These are phyloP conservation scores for Emericellopsis terricola DNA, from an alignment of 495 filamentous ascomycete species.

Conservation along the genomic window DNA sequence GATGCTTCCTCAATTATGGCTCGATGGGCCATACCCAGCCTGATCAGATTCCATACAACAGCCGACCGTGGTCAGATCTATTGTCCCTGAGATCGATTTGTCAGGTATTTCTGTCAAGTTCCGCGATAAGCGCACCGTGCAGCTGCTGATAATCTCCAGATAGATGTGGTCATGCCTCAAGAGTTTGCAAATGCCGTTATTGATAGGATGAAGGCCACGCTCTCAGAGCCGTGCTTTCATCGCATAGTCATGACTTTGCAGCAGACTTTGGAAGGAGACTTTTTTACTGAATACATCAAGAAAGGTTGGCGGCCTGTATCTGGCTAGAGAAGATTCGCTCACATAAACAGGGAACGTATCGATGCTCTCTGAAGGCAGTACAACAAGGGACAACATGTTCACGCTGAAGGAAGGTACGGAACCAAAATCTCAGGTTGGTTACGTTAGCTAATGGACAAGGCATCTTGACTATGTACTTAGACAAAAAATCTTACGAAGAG, in stretches of 20 bases:
- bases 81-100: no score
- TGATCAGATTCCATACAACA: slow-evolving; percentile 50
- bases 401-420: slow-evolving; percentile 47
- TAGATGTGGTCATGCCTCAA: background rate
- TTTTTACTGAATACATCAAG: slow-evolving; percentile 80
- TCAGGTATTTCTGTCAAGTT: slow-evolving; percentile 35
- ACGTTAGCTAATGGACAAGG: slow-evolving; percentile 25
- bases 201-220: slow-evolving; percentile 43
- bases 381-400: slow-evolving; percentile 66
- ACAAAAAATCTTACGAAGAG: slow-evolving; percentile 71
- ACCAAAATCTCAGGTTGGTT: no score
- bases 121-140: no score
- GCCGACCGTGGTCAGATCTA: slow-evolving; percentile 55
- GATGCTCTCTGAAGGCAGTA: slow-evolving; percentile 78
- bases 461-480: slow-evolving; percentile 55
- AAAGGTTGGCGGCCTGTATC: slow-evolving; percentile 30
- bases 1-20: slow-evolving; percentile 55
- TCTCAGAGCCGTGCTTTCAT: slow-evolving; percentile 39
- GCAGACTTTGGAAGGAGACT: slow-evolving; percentile 53
- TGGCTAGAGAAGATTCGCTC: background rate
- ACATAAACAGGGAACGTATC: slow-evolving; percentile 50
- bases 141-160: no score
- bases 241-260: slow-evolving; percentile 58
- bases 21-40: slow-evolving; percentile 47
- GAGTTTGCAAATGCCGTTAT: slow-evolving; percentile 55